These are phyloP conservation scores for Emmonsiellopsis sp. DNA, from an alignment of 2,329 filamentous ascomycete genomes.

Conservation along the genomic window DNA sequence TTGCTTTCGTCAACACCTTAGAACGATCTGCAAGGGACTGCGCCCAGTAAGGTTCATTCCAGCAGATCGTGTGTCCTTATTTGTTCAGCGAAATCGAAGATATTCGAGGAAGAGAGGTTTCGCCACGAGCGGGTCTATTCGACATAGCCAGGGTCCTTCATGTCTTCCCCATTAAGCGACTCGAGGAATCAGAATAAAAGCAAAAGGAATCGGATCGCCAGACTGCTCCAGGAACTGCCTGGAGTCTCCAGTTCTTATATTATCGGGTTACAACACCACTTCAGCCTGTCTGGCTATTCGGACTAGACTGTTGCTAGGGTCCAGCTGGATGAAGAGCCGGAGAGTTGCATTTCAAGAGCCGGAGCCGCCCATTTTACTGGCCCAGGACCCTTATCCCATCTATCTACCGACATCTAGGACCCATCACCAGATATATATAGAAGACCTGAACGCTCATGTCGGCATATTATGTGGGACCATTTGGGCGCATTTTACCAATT, in stretches of 20 bases:
- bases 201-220: neutral
- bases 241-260: neutral
- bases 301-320: neutral
- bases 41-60: neutral
- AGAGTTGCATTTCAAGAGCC: neutral
- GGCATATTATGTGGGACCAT: conserved; percentile 25
- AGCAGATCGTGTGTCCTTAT: neutral
- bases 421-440: neutral
- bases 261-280: neutral
- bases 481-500: conserved; percentile 31
- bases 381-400: neutral
- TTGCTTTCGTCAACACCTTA: neutral
- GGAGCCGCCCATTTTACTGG: neutral
- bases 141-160: neutral
- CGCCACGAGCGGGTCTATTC: neutral
- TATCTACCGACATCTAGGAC: neutral
- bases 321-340: neutral
- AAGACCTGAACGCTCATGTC: neutral
- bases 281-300: neutral
- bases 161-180: neutral
- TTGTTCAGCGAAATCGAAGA: neutral
- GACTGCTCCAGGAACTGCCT: neutral
- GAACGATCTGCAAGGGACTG: neutral
- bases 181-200: neutral
- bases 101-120: neutral